Conservation (phyloP, 768 basidiomycete genomes). For the Gyrodon lividus region DNA sequence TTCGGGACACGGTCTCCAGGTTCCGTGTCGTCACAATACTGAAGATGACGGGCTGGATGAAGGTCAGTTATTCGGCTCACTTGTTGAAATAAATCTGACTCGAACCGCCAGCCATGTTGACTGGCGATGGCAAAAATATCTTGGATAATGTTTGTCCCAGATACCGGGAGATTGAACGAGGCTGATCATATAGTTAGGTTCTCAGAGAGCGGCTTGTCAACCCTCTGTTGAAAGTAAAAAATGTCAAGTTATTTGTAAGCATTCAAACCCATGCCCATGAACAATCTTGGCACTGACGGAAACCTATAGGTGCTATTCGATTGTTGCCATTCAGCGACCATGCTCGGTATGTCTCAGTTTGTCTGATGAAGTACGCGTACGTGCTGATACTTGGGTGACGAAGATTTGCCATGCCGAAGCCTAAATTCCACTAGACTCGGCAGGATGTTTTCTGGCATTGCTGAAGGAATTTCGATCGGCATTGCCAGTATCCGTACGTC, state of each 20-base stretch:
- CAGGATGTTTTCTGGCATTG: too few relatives aligned
- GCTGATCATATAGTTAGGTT: background rate
- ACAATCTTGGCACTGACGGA: background rate
- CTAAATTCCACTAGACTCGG: too few relatives aligned
- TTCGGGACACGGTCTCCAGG: background rate
- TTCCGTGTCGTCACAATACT: conserved; percentile 21
- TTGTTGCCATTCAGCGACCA: conserved; percentile 3
- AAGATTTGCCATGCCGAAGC: background rate
- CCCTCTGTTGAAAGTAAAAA: background rate
- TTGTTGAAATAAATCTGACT: background rate
- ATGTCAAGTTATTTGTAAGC: background rate
- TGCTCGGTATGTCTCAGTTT: background rate
- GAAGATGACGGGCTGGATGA: conserved; percentile 51
- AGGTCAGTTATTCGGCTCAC: conserved; percentile 26
- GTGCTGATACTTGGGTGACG: background rate
- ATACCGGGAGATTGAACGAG: background rate
- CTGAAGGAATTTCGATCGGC: background rate
- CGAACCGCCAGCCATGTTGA: background rate
- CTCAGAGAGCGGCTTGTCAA: background rate
- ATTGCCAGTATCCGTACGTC: background rate
- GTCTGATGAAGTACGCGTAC: background rate
- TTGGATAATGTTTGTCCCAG: background rate
- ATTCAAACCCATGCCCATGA: background rate
- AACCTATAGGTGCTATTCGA: background rate
- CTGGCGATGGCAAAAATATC: background rate